Evolutionary conservation across 164 flowering plant genomes (phyloP), one percentile per base, ranked within the genome.

Genomic region (Taxillus chinensis): DNA sequence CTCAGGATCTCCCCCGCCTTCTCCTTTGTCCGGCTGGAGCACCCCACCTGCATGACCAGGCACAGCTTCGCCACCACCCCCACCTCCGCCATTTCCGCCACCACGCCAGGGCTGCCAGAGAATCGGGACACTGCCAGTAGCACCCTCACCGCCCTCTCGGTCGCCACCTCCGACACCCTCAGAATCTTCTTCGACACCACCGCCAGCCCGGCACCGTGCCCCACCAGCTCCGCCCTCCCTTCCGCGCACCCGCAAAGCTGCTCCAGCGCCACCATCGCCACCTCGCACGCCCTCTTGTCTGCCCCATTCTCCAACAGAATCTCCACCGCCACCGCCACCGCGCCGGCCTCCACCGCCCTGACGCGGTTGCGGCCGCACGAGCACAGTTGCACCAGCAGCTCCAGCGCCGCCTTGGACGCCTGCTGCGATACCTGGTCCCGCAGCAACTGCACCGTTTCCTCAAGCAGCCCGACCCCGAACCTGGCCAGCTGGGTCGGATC

Each of bases 61-160:
- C 96, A 85, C 72, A 91, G 60, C 85, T 91, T 91, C 1, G 92
- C 51, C 40, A 89, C 98, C 9, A 73, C 98, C 7, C 98, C 98
- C 11, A 86, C 81, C 17, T 82, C 74, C 77, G 86, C 16, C 98
- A 91, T 91, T 67, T 91, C 98, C 17, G 80, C 83, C 41, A 86
- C 58, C 41, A 89, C 87, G 62, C 73, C 72, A 8, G 76, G 27
- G 7, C 71, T 84, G 3, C 77, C 86, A 2, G 86, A 85, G 56
- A 62, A 80, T 72, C 66, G 81, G 0, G 84, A 75, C 5, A 91
- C 49, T 2, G 83, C 83, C 0, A 53, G 59, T 61, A 91, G 27
- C 3, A 91, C 75, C 56, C 75, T 84, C 67, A 91, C 90, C 0
- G 75, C 95, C 60, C 83, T 68, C 55, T 86, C 89, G 27, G 74